phyloP scores from a whole-genome alignment of 306 rosid species.

The Malus orientalis region DNA sequence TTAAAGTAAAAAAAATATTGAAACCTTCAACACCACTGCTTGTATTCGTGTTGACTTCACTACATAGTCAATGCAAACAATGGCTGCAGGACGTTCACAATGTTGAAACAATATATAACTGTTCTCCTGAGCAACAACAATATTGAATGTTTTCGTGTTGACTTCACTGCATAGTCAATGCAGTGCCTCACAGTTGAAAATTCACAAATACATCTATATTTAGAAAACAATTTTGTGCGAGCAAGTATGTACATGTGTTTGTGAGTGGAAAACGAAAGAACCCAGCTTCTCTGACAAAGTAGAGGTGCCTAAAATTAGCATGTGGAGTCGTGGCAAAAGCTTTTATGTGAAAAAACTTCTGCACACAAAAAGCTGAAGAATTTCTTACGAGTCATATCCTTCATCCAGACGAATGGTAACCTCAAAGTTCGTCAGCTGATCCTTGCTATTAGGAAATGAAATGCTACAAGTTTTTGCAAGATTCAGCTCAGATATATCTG shows the following conservation, averaged over 20 bases:
- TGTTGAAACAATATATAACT: not conserved
- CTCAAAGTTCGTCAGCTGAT: constrained; percentile 92
- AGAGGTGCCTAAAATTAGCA: not conserved
- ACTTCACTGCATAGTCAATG: not conserved
- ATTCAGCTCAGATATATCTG: constrained; percentile 93
- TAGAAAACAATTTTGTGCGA: not conserved
- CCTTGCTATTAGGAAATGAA: constrained; percentile 86
- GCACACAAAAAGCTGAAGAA: constrained; percentile 11
- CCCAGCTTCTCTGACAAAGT: not conserved
- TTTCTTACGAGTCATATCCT: constrained; percentile 72
- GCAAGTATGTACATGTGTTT: not conserved
- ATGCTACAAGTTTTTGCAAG: constrained; percentile 76
- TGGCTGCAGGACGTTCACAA: not conserved
- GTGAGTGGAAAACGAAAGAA: not conserved
- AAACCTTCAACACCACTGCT: not conserved
- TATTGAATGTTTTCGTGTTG: not conserved
- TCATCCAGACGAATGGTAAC: constrained; percentile 93
- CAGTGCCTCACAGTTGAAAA: not conserved
- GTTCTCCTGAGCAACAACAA: not conserved
- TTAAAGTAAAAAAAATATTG: not conserved
- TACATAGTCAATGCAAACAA: not conserved
- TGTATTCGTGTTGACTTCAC: not conserved
- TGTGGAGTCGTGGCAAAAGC: not conserved
- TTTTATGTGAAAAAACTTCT: not conserved
- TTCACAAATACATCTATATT: not conserved